Evolutionary conservation across 768 basidiomycete species (phyloP).

Genomic region (Tricholoma matsutake): DNA sequence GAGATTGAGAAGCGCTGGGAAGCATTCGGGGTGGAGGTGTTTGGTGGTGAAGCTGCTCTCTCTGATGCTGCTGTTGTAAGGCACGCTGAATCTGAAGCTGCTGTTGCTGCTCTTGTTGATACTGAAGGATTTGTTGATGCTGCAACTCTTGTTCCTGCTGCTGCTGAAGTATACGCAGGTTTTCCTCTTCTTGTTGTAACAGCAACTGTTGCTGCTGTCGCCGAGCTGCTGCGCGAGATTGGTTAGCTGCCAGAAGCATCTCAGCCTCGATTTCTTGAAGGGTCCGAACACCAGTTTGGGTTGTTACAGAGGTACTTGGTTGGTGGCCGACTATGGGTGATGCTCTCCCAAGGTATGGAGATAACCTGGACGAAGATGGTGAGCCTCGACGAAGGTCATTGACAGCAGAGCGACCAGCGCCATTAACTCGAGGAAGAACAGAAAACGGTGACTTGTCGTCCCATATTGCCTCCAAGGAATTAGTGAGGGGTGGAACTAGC

Average conservation of each 20-base stretch:
- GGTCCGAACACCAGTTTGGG: conserved; percentile 50
- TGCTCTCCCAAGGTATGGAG: conserved; percentile 31
- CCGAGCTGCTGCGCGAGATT: conserved; percentile 25
- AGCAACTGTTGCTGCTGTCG: conserved; percentile 40
- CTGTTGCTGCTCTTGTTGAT: conserved; percentile 46
- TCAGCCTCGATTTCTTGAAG: conserved; percentile 83
- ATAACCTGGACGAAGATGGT: conserved; percentile 35
- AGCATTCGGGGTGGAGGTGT: conserved; percentile 76
- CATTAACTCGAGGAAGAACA: conserved; percentile 55
- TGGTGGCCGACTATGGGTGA: conserved; percentile 28
- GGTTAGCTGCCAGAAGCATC: conserved; percentile 64
- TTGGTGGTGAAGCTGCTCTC: conserved; percentile 44
- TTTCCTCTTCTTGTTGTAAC: conserved; percentile 41
- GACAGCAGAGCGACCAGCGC: conserved; percentile 39
- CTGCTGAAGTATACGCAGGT: conserved; percentile 25
- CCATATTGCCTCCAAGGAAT: conserved; percentile 75
- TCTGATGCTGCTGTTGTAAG: conserved; percentile 51
- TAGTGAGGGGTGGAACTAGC: conserved; percentile 36
- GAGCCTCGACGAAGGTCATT: conserved; percentile 31
- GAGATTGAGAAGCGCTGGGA: conserved; percentile 64
- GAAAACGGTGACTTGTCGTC: conserved; percentile 78
- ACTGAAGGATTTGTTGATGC: conserved; percentile 44
- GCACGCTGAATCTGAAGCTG: conserved; percentile 45
- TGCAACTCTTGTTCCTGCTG: conserved; percentile 37
- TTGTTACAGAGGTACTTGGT: conserved; percentile 28